Base-by-base conservation (phyloP, 441 rosid species). In the Mallotus japonicus region DNA sequence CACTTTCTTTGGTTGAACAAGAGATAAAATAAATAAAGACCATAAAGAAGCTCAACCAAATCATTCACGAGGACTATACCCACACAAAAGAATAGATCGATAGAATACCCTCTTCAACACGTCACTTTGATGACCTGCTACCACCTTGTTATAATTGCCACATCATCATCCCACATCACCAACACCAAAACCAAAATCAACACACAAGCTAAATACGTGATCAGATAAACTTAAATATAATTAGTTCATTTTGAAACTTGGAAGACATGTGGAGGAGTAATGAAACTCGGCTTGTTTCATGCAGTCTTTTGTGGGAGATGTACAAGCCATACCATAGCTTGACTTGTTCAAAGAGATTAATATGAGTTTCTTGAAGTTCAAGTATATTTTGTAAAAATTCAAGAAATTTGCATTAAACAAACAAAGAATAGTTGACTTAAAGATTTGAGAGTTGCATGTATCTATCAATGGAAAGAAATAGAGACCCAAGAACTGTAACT, bases 381-480 rank as follows among this genome's bases (percentile, higher is more conserved):
- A 28, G 32, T 1, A 28, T 28, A 28, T 28, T 28, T 28, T 28
- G 32, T 28, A 15, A 37, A 24, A 22, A 5, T 40, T 13, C 8
- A 37, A 20, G 42, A 63, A 19, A 24, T 44, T 16, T 3, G 8
- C 17, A 46, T 22, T 6, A 13, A 22, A 54, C 62, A 40, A 44
- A 37, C 14, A 69, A 44, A 64, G 69, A 70, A 22, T 58, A 44
- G 16, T 10, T 63, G 62, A 70, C 24, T 70, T 55, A 4, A 11
- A 63, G 44, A 58, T 6, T 60, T 49, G 4, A 10, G 24, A 11
- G 44, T 15, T 0, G 0, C 32, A 28, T 28, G 19, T 63, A 19
- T 49, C 64, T 17, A 12, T 64, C 74, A 46, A 70, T 71, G 75
- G 71, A 71, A 51, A 65, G 55, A 71, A 15, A 50, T 67, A 77